Evolutionary conservation across 805 yeast species (phyloP), one percentile per base, ranked within the genome.

Genomic region (Clavispora vitiphila): DNA sequence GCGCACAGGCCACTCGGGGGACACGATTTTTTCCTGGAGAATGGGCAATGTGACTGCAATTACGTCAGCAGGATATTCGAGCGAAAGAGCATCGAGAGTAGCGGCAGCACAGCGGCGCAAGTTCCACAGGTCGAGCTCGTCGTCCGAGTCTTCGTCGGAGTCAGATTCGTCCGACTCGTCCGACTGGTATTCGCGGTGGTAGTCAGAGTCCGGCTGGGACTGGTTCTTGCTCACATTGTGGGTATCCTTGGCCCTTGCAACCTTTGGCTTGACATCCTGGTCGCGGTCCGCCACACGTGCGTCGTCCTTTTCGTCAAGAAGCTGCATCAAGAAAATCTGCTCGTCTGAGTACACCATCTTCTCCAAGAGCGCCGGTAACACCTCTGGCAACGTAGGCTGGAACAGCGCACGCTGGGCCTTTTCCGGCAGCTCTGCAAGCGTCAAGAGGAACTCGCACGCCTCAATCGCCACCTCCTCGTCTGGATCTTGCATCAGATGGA

Each of bases 101-200:
- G 97, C 93, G 3, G 98, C 98, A 4, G 96, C 75, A 62, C 98
- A 91, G 64, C 91, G 91, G 56, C 99, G 76, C 44, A 93, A 65
- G 54, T 82, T 88, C 99, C 99, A 93, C 53, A 81, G 87, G 26
- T 81, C 78, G 35, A 80, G 73, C 27, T 76, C 80, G 41, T 75
- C 82, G 37, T 75, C 84, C 39, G 77, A 93, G 23, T 80, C 91
- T 20, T 78, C 87, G 12, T 78, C 86, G 11, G 76, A 83, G 22
- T 74, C 81, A 32, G 77, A 81, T 18, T 64, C 72, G 27, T 66
- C 77, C 16, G 64, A 69, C 7, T 58, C 69, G 8, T 49, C 61
- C 11, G 47, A 54, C 20, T 51, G 57, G 29, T 27, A 38, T 19
- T 39, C 16, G 22, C 22, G 22, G 22, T 21, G 7, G 22, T 21